A percentile compares a stretch with the other conserved stretches of the same genome.
Conservation (phyloP, 1,139 yeast genomes). For the Candida smagusa region DNA sequence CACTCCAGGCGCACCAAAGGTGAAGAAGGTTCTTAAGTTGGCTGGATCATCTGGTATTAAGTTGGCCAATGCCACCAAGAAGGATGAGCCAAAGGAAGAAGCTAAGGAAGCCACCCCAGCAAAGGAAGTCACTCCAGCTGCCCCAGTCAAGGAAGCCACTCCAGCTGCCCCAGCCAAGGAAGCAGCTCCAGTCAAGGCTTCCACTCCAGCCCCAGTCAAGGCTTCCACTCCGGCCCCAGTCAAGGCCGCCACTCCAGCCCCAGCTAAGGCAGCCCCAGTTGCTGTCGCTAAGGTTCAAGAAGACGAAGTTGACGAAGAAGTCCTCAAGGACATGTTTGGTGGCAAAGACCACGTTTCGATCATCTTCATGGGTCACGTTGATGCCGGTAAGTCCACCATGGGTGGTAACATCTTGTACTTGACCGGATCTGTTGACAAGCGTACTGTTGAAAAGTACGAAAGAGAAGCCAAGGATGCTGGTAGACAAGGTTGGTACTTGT, state of each 20-base stretch:
- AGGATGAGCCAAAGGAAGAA: slow-evolving; percentile 24
- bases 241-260: slow-evolving; percentile 14
- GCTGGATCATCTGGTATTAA: slow-evolving; percentile 66
- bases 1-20: slow-evolving; percentile 40
- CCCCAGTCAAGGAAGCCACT: slow-evolving; percentile 9
- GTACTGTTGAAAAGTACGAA: slow-evolving; percentile 98
- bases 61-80: slow-evolving; percentile 57
- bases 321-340: slow-evolving; percentile 89
- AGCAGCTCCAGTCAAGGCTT: slow-evolving; percentile 8
- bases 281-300: slow-evolving; percentile 71
- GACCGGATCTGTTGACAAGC: slow-evolving; percentile 96
- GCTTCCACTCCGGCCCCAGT: slow-evolving; percentile 16
- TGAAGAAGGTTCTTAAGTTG: slow-evolving; percentile 61
- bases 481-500: slow-evolving; percentile 98
- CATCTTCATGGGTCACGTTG: slow-evolving; percentile 99
- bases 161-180: slow-evolving; percentile 12
- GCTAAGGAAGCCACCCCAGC: slow-evolving; percentile 15
- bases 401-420: slow-evolving; percentile 93
- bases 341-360: slow-evolving; percentile 96
- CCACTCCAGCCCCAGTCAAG: slow-evolving; percentile 13
- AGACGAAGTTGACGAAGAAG: slow-evolving; percentile 82
- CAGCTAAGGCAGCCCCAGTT: slow-evolving; percentile 33
- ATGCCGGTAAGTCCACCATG: slow-evolving; percentile 99
- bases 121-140: slow-evolving; percentile 10
- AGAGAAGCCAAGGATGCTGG: slow-evolving; percentile 99